Evolutionary conservation across 805 yeast species (phyloP), one percentile per base, ranked within the genome.

Genomic region (Myxozyma nipponensis): DNA sequence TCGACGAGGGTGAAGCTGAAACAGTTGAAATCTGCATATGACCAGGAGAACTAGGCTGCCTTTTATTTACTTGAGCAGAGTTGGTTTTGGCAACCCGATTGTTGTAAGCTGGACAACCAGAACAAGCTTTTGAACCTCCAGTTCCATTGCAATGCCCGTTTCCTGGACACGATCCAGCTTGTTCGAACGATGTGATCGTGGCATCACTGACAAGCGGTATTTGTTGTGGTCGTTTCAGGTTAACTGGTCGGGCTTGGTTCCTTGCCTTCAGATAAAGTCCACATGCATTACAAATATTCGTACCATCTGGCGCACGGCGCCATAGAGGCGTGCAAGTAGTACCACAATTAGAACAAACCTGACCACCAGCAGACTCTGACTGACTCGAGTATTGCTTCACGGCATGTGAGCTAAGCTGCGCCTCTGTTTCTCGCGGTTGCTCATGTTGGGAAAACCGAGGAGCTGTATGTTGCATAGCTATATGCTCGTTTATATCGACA

Each of bases 221-320:
- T 32, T 48, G 50, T 21, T 41, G 40, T 0, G 82, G 80, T 43
- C 82, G 70, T 60, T 81, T 81, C 60, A 82, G 69, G 59, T 81
- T 76, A 13, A 80, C 79, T 0, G 91, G 91, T 37, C 91, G 69
- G 54, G 80, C 78, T 19, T 81, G 71, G 58, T 81, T 74, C 54
- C 85, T 60, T n/a, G 76, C 79, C 47, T 81, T 74, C 35, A 76
- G 71, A 59, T 81, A 91, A 49, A 91, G 73, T 0, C 98, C 98
- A 71, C 98, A 91, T 0, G 98, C 98, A 67, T 91, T 91, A 71
- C 98, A 91, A 49, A 91, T 73, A 0, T 95, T 91, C 63, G 88
- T 84, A 1, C 96, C 97, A 52, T 84, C 84, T 0, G 95, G 90
- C 49, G 91, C 89, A 47, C 97, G 74, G 60, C 98, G 76, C 98